A percentile compares a stretch with the other conserved stretches of the same genome.
Evolutionary conservation across 1,284 basidiomycete species (phyloP).

Genomic region (Ustilago crameri): DNA sequence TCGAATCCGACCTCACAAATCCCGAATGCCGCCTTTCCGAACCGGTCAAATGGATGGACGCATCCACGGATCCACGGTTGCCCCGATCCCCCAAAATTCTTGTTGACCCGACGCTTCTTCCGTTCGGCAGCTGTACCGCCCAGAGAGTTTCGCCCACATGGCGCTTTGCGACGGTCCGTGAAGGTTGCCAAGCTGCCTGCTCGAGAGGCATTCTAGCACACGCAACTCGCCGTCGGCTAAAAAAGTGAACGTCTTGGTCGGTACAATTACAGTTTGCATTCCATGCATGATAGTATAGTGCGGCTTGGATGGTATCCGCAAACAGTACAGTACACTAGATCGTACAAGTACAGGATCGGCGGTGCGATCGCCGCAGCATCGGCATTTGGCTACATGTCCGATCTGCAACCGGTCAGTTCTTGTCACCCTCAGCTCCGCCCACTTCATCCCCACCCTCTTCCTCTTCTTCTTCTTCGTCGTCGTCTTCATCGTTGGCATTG

Average conservation of each 20-base stretch:
- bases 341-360: slow-evolving; percentile 3
- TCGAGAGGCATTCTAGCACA: neutral
- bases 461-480: slow-evolving; percentile 24
- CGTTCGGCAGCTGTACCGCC: too few relatives aligned
- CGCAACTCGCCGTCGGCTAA: neutral
- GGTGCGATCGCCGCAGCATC: neutral
- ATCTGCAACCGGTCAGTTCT: neutral
- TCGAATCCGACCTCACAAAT: slow-evolving; percentile 6
- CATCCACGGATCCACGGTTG: too few relatives aligned
- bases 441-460: neutral
- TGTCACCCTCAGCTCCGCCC: neutral
- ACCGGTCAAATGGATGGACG: neutral
- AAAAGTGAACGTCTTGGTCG: too few relatives aligned
- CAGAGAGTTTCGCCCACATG: too few relatives aligned
- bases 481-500: slow-evolving; percentile 30
- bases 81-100: too few relatives aligned
- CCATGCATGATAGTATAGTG: slow-evolving; percentile 15
- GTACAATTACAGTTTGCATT: slow-evolving; percentile 31
- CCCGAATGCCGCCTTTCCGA: neutral
- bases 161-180: too few relatives aligned
- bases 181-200: too few relatives aligned
- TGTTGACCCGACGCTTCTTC: too few relatives aligned
- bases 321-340: neutral
- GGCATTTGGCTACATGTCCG: neutral
- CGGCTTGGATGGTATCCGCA: neutral